phyloP scores from a whole-genome alignment of 352 stramenopile species.

The Phytophthora niederhauseri region DNA sequence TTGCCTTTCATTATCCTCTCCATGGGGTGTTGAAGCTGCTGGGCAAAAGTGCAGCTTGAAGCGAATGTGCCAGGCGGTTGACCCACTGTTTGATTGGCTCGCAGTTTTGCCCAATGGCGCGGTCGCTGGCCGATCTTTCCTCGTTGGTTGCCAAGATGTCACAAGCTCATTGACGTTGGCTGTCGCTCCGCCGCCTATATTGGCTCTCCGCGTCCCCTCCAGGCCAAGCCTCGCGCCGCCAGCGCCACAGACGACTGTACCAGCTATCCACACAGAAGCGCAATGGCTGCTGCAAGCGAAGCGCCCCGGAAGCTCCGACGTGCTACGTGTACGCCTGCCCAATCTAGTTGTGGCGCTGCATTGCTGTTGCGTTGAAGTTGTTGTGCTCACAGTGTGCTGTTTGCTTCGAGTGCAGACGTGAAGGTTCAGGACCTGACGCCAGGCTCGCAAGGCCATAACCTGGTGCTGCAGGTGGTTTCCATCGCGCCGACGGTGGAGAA shows the following conservation, averaged over 20 bases:
- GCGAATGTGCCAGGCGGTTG: neutral
- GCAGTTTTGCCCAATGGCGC: slow-evolving; percentile 25
- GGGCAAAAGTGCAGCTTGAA: neutral
- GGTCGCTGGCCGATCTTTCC: slow-evolving; percentile 29
- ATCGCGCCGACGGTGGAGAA: slow-evolving; percentile 66
- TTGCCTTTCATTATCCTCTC: slow-evolving; percentile 18
- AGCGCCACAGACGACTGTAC: slow-evolving; percentile 2
- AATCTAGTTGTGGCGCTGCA: neutral
- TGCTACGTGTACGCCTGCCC: slow-evolving; percentile 44
- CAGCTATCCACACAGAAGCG: neutral
- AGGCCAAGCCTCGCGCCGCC: slow-evolving; percentile 2
- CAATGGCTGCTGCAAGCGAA: slow-evolving; percentile 35
- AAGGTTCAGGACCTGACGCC: slow-evolving; percentile 80
- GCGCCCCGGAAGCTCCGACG: slow-evolving; percentile 42
- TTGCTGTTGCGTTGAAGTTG: slow-evolving; percentile 1
- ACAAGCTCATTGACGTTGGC: slow-evolving; percentile 35
- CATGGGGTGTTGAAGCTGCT: neutral
- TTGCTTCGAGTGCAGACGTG: slow-evolving; percentile 50
- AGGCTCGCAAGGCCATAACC: slow-evolving; percentile 79
- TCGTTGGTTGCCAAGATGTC: slow-evolving; percentile 36
- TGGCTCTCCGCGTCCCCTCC: neutral
- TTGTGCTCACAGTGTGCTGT: neutral
- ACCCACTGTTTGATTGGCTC: slow-evolving; percentile 9
- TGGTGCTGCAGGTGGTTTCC: slow-evolving; percentile 78
- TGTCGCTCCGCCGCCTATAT: neutral